Evolutionary conservation across 108 stramenopile species (phyloP).

Genomic region (Halocafeteria seosinensis): DNA sequence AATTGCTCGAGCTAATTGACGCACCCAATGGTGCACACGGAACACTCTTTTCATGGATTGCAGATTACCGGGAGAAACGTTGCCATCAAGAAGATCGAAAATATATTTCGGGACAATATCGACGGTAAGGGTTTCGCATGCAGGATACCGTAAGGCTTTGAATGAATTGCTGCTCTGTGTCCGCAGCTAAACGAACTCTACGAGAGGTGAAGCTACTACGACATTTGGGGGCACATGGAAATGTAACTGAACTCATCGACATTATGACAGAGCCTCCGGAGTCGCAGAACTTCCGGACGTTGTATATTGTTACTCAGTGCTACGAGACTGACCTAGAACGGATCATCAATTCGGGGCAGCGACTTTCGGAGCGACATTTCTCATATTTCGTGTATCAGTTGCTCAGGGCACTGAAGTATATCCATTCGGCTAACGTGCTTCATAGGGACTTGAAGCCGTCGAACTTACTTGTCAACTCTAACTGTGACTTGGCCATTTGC

Average conservation of each 20-base stretch:
- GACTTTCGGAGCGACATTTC: constrained; percentile 53
- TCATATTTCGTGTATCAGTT: constrained; percentile 58
- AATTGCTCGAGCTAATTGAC: background rate
- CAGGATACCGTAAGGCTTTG: too few relatives aligned
- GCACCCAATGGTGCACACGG: background rate
- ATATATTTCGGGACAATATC: constrained; percentile 36
- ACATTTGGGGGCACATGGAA: constrained; percentile 62
- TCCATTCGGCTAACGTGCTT: constrained; percentile 48
- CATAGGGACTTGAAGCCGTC: constrained; percentile 40
- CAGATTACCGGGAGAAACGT: constrained; percentile 36
- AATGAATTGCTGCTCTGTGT: too few relatives aligned
- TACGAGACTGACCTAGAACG: constrained; percentile 95
- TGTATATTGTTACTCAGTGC: too few relatives aligned
- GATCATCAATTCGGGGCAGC: constrained; percentile 92
- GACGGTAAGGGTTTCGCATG: constrained; percentile 20
- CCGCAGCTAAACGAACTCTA: constrained; percentile 42
- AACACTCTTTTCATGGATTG: too few relatives aligned
- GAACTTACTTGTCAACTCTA: constrained; percentile 43
- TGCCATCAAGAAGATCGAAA: constrained; percentile 44
- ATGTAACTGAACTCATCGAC: constrained; percentile 48
- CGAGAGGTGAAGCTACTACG: constrained; percentile 61
- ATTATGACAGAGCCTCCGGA: constrained; percentile 46
- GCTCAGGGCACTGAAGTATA: constrained; percentile 55
- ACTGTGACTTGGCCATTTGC: constrained; percentile 47
- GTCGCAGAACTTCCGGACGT: too few relatives aligned